Evolutionary conservation across 345 rosid species (phyloP).

Genomic region (Eucalyptus globulus): DNA sequence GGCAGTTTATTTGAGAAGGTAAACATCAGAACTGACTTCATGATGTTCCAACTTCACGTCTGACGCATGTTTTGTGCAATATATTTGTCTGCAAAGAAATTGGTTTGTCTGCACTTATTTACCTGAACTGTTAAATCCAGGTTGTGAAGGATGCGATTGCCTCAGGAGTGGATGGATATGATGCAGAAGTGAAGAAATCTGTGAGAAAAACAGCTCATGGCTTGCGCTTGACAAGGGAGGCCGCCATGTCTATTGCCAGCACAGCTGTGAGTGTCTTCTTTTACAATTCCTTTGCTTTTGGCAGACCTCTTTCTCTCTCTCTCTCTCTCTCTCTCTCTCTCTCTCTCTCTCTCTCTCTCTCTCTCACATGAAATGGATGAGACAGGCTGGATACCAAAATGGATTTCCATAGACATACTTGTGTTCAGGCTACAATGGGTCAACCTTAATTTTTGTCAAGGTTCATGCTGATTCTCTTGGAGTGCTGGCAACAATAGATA

Average conservation of each 20-base stretch:
- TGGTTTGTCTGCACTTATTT: not conserved
- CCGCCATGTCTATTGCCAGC: constrained; percentile 85
- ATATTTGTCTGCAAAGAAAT: not conserved
- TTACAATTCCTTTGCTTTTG: not conserved
- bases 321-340: not conserved
- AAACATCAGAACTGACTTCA: not conserved
- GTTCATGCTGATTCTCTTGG: not conserved
- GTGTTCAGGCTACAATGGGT: not conserved
- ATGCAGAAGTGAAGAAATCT: constrained; percentile 54
- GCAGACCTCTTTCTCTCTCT: not conserved
- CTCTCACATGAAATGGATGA: not conserved
- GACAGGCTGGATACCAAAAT: not conserved
- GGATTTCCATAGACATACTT: not conserved
- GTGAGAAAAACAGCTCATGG: constrained; percentile 83
- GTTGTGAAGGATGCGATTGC: constrained; percentile 83
- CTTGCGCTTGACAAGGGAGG: constrained; percentile 64
- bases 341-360: not conserved
- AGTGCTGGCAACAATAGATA: not conserved
- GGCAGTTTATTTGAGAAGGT: constrained; percentile 97
- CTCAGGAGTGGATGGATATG: constrained; percentile 87
- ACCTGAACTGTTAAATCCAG: constrained; percentile 10
- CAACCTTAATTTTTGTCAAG: not conserved
- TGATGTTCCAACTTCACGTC: not conserved
- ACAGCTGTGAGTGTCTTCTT: constrained; percentile 53
- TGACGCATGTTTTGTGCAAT: not conserved